Base-by-base conservation (phyloP, 371 early-diverging fungal species). In the Syncephalastrum contaminatum region DNA sequence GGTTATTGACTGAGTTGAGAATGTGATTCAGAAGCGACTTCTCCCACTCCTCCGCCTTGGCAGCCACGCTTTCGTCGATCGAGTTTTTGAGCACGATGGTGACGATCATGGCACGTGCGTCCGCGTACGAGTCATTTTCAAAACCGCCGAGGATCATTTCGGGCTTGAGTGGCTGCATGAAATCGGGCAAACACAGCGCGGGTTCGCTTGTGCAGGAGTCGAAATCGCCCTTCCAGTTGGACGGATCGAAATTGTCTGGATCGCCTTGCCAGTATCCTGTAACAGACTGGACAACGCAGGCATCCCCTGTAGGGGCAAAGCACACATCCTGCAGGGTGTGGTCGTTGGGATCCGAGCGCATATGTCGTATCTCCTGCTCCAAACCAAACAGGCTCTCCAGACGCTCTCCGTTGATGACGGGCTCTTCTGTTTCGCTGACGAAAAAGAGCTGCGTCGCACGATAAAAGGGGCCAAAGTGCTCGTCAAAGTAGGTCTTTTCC, bases 191-290 rank as follows among this genome's bases (percentile, higher is more conserved):
- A 54, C 90, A 89, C 5, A 66, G 45, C 0, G 79, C 74, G 5
- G 89, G 88, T 51, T 84, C 73, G 12, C 58, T 53, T 8, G 81
- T 64, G 52, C 90, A 89, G 6, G 54, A 56, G 8, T 70, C 59
- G 13, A 89, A 71, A 8, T 72, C 62, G 7, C 48, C 49, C 49
- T 73, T 22, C 85, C 84, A 86, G 2, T 52, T 62, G 13, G 63
- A 66, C 0, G 70, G 66, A 39, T 80, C 71, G 51, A 89, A 86
- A 7, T 63, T 58, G 20, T 47, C 49, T 6, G 80, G 59, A 49
- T 86, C 82, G n/a, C 80, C 72, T 54, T 83, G 73, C 86, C 87
- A 90, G 60, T 88, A 90, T 0, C 88, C 89, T 8, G 90, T 84
- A 6, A 88, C 78, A 2, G 88, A 88, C 56, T 89, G 88, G 15